A percentile compares a stretch with the other conserved stretches of the same genome.
These are phyloP conservation scores for Suhomyces vadensis DNA, from an alignment of 805 yeast genomes.

Conservation along the genomic window DNA sequence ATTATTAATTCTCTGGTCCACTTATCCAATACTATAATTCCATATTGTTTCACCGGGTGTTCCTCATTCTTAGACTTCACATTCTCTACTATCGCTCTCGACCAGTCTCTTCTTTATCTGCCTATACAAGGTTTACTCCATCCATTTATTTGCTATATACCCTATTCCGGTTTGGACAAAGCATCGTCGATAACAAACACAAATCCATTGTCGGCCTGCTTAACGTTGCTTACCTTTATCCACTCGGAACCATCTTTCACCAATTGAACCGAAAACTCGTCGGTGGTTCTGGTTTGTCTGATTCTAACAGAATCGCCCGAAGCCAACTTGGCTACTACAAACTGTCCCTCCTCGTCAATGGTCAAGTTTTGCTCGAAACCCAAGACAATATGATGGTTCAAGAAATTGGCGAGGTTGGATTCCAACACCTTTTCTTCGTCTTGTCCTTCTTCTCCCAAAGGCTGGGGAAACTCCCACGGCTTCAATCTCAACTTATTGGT, in stretches of 20 bases:
- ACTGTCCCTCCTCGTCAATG: constrained; percentile 14
- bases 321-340: constrained; percentile 18
- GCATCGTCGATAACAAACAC: constrained; percentile 39
- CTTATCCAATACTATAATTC: too few species aligned
- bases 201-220: constrained; percentile 41
- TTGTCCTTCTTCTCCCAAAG: constrained; percentile 37
- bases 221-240: constrained; percentile 26
- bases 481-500: constrained; percentile 49
- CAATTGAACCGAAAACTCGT: constrained; percentile 19
- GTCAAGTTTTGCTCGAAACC: constrained; percentile 23
- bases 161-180: constrained; percentile 25
- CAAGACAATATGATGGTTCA: constrained; percentile 60
- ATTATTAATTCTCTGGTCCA: too few species aligned
- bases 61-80: too few species aligned
- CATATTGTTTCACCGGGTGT: too few species aligned
- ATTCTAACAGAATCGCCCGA: constrained; percentile 25
- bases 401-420: constrained; percentile 56
- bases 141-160: neutral
- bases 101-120: neutral
- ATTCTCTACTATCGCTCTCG: too few species aligned
- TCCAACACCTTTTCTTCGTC: constrained; percentile 52
- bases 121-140: too few species aligned
- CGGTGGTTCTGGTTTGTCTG: constrained; percentile 15
- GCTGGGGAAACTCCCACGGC: constrained; percentile 81
- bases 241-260: constrained; percentile 12